Evolutionary conservation across 805 yeast genomes (phyloP).

Genomic region (Yamadazyma scolyti): DNA sequence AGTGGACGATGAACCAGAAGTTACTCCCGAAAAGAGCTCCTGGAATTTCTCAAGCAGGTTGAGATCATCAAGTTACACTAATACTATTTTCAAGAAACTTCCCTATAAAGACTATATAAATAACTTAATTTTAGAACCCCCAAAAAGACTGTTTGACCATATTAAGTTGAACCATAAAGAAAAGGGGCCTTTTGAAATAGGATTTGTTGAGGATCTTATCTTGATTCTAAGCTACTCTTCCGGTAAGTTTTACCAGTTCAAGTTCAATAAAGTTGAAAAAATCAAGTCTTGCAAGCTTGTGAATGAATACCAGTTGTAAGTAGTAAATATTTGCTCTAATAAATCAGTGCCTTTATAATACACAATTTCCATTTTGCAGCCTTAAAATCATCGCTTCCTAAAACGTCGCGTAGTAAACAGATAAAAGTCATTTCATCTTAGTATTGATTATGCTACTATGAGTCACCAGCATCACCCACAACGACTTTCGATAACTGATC

Average conservation of each 20-base stretch:
- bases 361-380: no score
- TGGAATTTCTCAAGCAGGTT: slow-evolving; percentile 15
- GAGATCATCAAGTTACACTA: slow-evolving; percentile 34
- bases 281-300: no score
- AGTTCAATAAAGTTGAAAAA: slow-evolving; percentile 11
- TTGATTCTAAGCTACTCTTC: slow-evolving; percentile 36
- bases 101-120: slow-evolving; percentile 40
- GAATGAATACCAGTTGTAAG: no score
- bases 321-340: no score
- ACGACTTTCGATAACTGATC: no score
- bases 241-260: slow-evolving; percentile 37
- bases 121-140: slow-evolving; percentile 40
- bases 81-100: slow-evolving; percentile 32
- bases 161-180: slow-evolving; percentile 38
- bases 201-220: slow-evolving; percentile 30
- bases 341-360: no score
- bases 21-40: slow-evolving; percentile 3
- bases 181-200: slow-evolving; percentile 30
- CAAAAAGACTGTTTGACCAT: slow-evolving; percentile 39
- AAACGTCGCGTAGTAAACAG: no score
- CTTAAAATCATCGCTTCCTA: no score
- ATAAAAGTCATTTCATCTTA: no score
- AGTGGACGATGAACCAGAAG: slow-evolving; percentile 4
- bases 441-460: no score
- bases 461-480: no score